phyloP scores from a whole-genome alignment of 2,329 filamentous ascomycete species.

The Daldinia sp. region DNA sequence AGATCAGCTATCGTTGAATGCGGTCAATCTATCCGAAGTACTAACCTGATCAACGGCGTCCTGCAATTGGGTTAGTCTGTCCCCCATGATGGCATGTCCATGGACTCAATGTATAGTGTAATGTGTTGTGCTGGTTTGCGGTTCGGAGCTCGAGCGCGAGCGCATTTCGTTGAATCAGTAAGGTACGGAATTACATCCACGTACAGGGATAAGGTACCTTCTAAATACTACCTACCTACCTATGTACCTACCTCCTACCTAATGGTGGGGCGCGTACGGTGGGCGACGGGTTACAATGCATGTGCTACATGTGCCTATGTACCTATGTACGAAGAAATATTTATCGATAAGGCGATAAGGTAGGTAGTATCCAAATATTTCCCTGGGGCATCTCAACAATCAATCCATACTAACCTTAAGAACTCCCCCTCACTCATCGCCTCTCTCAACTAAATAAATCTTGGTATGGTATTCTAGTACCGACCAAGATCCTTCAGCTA shows the following conservation, averaged over 20 bases:
- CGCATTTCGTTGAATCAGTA: neutral
- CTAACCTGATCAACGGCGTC: slow-evolving; percentile 82
- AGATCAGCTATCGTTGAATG: slow-evolving; percentile 9
- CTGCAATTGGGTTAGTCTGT: slow-evolving; percentile 83
- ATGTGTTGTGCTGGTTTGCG: slow-evolving; percentile 1
- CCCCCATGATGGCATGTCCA: slow-evolving; percentile 62
- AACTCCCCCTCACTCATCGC: neutral
- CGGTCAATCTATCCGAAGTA: neutral
- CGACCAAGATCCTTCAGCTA: neutral
- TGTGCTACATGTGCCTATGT: too few relatives aligned
- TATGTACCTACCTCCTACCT: too few relatives aligned
- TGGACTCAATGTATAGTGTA: neutral
- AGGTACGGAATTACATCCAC: neutral
- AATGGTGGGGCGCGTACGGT: neutral
- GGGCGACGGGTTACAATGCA: neutral
- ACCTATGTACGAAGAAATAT: neutral
- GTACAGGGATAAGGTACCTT: neutral
- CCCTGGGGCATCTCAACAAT: too few relatives aligned
- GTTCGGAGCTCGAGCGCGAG: neutral
- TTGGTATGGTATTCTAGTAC: neutral
- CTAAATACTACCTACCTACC: too few relatives aligned
- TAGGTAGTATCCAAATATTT: neutral
- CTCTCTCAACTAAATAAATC: neutral
- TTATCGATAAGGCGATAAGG: neutral
- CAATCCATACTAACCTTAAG: neutral